These are phyloP conservation scores for Fusarium humuli DNA, from an alignment of 2,329 filamentous ascomycete species.

Conservation along the genomic window DNA sequence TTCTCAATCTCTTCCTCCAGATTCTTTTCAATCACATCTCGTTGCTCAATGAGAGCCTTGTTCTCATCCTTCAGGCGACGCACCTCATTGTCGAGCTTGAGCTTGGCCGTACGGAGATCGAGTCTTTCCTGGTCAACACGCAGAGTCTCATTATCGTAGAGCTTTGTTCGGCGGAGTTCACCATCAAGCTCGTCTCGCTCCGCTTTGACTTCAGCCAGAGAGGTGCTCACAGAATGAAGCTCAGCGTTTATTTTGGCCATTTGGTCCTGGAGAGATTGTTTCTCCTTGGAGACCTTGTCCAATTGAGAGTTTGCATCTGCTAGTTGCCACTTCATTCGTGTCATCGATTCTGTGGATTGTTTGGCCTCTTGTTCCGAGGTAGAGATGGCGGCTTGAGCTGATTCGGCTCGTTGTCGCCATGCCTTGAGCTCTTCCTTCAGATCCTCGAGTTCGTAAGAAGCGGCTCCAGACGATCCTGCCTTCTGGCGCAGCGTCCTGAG, in stretches of 20 bases:
- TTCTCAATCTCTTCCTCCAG: conserved; percentile 75
- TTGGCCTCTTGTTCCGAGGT: conserved; percentile 51
- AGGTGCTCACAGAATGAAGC: conserved; percentile 67
- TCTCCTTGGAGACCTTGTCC: conserved; percentile 68
- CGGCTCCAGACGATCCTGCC: conserved; percentile 41
- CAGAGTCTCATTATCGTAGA: conserved; percentile 69
- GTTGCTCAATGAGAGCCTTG: conserved; percentile 65
- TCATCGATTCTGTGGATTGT: conserved; percentile 57
- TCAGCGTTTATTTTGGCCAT: conserved; percentile 70
- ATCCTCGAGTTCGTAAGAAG: conserved; percentile 34
- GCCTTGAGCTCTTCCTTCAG: conserved; percentile 48
- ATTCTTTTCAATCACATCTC: conserved; percentile 69
- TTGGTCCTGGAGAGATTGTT: conserved; percentile 72
- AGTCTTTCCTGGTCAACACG: conserved; percentile 75
- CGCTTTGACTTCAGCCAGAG: conserved; percentile 68
- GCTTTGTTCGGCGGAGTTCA: conserved; percentile 66
- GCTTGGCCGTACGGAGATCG: conserved; percentile 74
- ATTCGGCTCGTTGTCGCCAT: conserved; percentile 40
- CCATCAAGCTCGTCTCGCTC: conserved; percentile 75
- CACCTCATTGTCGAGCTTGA: conserved; percentile 75
- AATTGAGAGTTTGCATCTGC: conserved; percentile 70
- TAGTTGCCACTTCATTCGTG: conserved; percentile 67
- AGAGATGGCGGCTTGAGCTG: conserved; percentile 45
- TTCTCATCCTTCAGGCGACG: conserved; percentile 74
- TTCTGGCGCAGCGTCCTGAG: conserved; percentile 44